A percentile compares a stretch with the other conserved stretches of the same genome.
Evolutionary conservation across 1,284 basidiomycete genomes (phyloP).

Genomic region (Boletus sp.): DNA sequence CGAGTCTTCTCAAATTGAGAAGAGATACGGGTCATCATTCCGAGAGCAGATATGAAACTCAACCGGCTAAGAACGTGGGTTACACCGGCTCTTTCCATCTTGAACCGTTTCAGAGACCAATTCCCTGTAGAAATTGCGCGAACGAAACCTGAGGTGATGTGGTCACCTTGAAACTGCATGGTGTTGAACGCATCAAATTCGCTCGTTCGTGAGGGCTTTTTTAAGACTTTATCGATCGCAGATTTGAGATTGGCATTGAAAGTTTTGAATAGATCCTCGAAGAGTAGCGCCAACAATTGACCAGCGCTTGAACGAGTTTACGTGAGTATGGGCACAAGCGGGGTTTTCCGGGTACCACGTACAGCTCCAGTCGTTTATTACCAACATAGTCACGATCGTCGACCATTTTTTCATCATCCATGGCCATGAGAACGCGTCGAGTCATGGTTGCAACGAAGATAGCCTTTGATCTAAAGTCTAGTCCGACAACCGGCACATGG

Average conservation of each 20-base stretch:
- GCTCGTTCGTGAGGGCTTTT: constrained; percentile 92
- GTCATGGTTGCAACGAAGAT: constrained; percentile 99
- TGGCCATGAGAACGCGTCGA: constrained; percentile 91
- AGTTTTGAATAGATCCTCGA: constrained; percentile 99
- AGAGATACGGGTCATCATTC: constrained; percentile 99
- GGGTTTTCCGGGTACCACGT: constrained; percentile 32
- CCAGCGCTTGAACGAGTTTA: constrained; percentile 72
- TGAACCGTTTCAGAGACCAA: constrained; percentile 99
- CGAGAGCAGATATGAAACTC: constrained; percentile 95
- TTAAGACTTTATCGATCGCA: constrained; percentile 96
- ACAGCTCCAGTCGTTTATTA: constrained; percentile 98
- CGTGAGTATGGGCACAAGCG: constrained; percentile 14
- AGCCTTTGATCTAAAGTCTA: constrained; percentile 93
- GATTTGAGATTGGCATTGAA: constrained; percentile 97
- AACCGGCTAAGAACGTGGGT: constrained; percentile 96
- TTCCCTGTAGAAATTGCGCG: constrained; percentile 99
- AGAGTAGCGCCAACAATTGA: constrained; percentile 91
- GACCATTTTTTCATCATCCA: constrained; percentile 95
- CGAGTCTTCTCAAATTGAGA: constrained; percentile 99
- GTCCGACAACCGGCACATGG: constrained; percentile 88
- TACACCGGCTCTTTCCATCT: constrained; percentile 98
- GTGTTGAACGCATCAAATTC: constrained; percentile 96
- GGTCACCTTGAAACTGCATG: constrained; percentile 90
- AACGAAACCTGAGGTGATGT: constrained; percentile 94
- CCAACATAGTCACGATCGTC: constrained; percentile 99